A percentile compares a stretch with the other conserved stretches of the same genome.
phyloP scores from a whole-genome alignment of 2,329 filamentous ascomycete genomes.

The Knoxdaviesia capensis region DNA sequence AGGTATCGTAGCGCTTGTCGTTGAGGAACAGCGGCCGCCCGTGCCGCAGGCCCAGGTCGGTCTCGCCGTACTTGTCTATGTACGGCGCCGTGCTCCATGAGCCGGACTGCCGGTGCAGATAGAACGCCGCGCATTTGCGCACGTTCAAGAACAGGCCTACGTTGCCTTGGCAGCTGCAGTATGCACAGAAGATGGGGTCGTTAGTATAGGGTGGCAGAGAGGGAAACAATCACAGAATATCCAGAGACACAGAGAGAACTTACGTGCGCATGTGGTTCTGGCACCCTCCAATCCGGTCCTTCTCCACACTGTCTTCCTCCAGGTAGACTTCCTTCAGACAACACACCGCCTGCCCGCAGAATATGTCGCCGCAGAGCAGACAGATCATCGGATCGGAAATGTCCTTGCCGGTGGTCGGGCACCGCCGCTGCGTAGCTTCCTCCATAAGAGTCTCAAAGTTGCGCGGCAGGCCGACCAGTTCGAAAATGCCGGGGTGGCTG shows the following conservation, averaged over 20 bases:
- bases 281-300: constrained; percentile 51
- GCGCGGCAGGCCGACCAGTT: constrained; percentile 78
- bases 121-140: constrained; percentile 82
- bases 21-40: constrained; percentile 82
- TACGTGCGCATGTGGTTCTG: constrained; percentile 80
- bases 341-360: constrained; percentile 86
- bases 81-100: constrained; percentile 81
- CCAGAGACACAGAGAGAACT: constrained; percentile 14
- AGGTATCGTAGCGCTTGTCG: constrained; percentile 78
- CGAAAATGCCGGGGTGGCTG: constrained; percentile 80
- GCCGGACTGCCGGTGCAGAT: constrained; percentile 63
- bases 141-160: constrained; percentile 94
- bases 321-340: constrained; percentile 48
- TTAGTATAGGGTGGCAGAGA: constrained; percentile 1
- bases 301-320: constrained; percentile 16
- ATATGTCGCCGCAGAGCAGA: constrained; percentile 88
- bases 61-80: constrained; percentile 88
- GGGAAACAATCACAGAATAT: background rate
- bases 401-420: constrained; percentile 80
- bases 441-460: constrained; percentile 87
- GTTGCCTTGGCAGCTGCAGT: constrained; percentile 58
- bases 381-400: constrained; percentile 81
- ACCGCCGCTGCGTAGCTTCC: constrained; percentile 65
- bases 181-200: background rate
- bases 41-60: constrained; percentile 73